Evolutionary conservation across 169 alveolate species (phyloP).

Genomic region (Prorocentrum cordatum): DNA sequence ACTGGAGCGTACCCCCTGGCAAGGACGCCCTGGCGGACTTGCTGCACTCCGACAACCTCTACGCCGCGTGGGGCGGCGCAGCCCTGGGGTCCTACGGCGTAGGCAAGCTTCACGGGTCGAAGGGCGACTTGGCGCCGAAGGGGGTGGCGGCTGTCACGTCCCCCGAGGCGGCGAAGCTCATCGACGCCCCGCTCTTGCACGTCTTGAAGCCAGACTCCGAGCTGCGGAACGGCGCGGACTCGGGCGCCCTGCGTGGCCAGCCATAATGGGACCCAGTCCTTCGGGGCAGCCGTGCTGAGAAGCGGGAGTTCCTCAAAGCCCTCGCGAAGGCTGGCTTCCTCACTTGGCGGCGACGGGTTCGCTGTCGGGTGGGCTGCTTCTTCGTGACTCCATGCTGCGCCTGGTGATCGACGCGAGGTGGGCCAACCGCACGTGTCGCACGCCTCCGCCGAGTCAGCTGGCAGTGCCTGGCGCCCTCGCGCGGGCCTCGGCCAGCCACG

Average conservation of each 20-base stretch:
- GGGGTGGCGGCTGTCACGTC: neutral
- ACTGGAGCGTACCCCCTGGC: neutral
- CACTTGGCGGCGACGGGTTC: neutral
- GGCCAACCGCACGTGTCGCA: neutral
- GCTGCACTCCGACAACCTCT: neutral
- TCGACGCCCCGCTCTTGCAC: neutral
- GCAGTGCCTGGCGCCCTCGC: neutral
- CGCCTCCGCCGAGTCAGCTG: neutral
- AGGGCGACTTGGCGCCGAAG: neutral
- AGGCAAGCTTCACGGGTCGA: neutral
- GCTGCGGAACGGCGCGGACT: neutral
- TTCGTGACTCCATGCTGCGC: neutral
- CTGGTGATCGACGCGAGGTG: neutral
- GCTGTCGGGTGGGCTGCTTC: neutral
- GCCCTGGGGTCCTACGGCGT: neutral
- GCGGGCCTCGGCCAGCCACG: neutral
- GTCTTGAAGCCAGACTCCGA: neutral
- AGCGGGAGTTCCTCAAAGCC: neutral
- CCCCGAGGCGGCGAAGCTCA: neutral
- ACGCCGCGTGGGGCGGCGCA: neutral
- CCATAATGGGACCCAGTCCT: neutral
- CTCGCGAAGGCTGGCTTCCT: neutral
- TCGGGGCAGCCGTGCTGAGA: neutral
- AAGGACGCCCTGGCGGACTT: neutral
- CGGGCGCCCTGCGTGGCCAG: neutral